Conservation (phyloP, 768 basidiomycete genomes). For the Mycena amicta region DNA sequence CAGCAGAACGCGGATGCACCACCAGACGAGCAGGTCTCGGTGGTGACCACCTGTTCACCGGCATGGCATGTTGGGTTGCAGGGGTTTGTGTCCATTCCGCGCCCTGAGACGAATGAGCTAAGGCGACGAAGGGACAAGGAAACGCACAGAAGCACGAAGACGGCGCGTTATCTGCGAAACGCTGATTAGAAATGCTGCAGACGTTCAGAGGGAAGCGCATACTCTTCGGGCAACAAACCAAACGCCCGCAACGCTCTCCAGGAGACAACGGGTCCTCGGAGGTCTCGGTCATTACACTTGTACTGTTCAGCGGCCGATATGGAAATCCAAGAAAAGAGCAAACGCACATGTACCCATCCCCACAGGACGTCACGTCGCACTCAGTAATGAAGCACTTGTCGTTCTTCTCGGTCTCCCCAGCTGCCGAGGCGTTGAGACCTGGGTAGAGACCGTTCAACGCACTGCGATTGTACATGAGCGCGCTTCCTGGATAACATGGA, state of each 20-base stretch:
- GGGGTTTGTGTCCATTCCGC: conserved; percentile 1
- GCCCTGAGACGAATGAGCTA: too few relatives aligned
- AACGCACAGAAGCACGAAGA: conserved; percentile 4
- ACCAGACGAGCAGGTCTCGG: conserved; percentile 3
- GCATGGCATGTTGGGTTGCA: conserved; percentile 4
- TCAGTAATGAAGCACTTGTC: conserved; percentile 10
- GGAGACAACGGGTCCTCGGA: conserved; percentile 4
- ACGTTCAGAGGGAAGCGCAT: background rate
- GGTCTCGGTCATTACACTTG: conserved; percentile 4
- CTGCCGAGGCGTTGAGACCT: conserved; percentile 3
- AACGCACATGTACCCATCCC: conserved; percentile 4
- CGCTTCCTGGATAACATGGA: conserved; percentile 3
- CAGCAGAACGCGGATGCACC: conserved; percentile 6
- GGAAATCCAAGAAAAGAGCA: background rate
- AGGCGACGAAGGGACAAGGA: too few relatives aligned
- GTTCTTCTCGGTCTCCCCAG: conserved; percentile 5
- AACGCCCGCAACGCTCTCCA: background rate
- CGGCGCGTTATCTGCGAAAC: conserved; percentile 2
- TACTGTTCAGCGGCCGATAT: too few relatives aligned
- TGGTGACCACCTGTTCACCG: conserved; percentile 2
- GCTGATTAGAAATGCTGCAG: background rate
- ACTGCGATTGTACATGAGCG: background rate
- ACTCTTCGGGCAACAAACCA: conserved; percentile 9
- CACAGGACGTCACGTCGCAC: conserved; percentile 1
- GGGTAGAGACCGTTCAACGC: conserved; percentile 5